Conservation (phyloP, 1,284 basidiomycete species). For the Pseudozyma hubeiensis region DNA sequence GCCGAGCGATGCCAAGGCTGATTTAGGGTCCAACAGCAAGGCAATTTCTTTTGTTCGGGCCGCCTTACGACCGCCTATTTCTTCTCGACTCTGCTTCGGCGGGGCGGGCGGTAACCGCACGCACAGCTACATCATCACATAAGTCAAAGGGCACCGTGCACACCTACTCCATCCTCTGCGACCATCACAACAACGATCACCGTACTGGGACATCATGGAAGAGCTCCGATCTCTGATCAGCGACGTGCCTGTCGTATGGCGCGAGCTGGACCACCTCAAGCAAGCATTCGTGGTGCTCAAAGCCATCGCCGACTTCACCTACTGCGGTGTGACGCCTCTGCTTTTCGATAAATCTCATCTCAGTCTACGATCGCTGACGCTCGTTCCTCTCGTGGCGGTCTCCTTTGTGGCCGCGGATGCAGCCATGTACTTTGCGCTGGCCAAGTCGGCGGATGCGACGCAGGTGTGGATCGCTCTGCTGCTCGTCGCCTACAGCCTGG, state of each 20-base stretch:
- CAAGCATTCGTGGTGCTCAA: slow-evolving; percentile 29
- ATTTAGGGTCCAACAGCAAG: neutral
- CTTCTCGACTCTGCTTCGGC: too few relatives aligned
- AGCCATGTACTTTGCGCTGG: slow-evolving; percentile 37
- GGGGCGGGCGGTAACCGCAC: too few relatives aligned
- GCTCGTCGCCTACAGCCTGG: slow-evolving; percentile 29
- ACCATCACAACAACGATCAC: neutral
- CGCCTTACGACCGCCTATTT: too few relatives aligned
- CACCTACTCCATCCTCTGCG: neutral
- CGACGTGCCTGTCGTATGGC: slow-evolving; percentile 30
- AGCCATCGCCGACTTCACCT: slow-evolving; percentile 31
- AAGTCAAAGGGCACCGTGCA: too few relatives aligned
- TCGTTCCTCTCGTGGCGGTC: slow-evolving; percentile 13
- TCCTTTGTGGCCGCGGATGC: slow-evolving; percentile 16
- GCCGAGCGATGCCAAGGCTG: slow-evolving; percentile 1
- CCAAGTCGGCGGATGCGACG: slow-evolving; percentile 33
- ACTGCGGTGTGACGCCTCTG: slow-evolving; percentile 27
- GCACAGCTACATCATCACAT: too few relatives aligned
- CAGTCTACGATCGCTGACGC: slow-evolving; percentile 13
- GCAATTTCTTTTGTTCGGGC: neutral
- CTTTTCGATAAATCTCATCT: slow-evolving; percentile 31
- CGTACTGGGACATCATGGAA: slow-evolving; percentile 19
- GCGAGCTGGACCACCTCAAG: slow-evolving; percentile 23
- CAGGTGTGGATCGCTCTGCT: slow-evolving; percentile 22
- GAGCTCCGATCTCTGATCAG: slow-evolving; percentile 14